phyloP scores from a whole-genome alignment of 371 early-diverging fungal species.

The Rhizopus delemar region DNA sequence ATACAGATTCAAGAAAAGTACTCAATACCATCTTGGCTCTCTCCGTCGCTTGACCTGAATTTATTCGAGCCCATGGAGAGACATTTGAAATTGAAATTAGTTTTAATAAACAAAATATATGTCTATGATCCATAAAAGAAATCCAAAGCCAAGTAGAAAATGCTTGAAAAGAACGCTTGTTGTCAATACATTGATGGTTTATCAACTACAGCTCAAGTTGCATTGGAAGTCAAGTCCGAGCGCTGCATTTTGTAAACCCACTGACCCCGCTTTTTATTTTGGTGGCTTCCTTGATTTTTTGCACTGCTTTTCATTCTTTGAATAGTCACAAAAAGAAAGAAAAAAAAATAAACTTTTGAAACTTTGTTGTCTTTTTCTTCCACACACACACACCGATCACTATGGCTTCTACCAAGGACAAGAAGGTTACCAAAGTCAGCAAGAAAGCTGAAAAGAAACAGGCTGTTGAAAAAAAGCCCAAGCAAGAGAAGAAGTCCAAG shows the following conservation, averaged over 20 bases:
- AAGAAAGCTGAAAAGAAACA: slow-evolving; percentile 1
- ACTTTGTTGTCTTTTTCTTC: not conserved
- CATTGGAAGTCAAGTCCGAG: no score
- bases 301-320: not conserved
- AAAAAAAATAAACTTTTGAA: not conserved
- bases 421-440: not conserved
- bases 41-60: not conserved
- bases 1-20: no score
- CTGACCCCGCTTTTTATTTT: no score
- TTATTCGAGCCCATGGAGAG: not conserved
- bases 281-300: not conserved
- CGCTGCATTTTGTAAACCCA: no score
- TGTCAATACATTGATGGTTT: no score
- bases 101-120: no score
- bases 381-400: not conserved
- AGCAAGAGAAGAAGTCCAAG: not conserved
- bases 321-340: not conserved
- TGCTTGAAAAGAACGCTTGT: no score
- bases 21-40: not conserved
- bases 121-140: no score
- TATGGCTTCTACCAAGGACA: not conserved
- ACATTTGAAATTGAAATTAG: no score
- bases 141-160: no score
- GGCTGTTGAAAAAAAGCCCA: not conserved
- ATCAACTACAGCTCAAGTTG: no score